Percentiles rank a stretch among this genome's conserved stretches.
phyloP scores from a whole-genome alignment of 805 yeast species.

The Starmerella apicola region DNA sequence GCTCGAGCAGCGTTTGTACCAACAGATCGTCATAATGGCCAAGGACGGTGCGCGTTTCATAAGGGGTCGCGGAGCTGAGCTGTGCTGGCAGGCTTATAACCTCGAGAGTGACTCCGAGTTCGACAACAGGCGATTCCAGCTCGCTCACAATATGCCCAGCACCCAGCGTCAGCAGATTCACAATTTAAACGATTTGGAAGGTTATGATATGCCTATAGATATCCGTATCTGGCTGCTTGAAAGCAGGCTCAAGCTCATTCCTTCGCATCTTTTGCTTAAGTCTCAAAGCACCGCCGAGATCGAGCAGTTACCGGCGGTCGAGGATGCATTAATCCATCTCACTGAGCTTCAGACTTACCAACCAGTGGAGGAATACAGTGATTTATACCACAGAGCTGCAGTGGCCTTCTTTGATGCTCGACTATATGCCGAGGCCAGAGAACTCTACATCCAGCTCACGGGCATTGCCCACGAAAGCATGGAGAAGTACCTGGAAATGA shows the following conservation, averaged over 20 bases:
- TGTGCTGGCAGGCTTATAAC: conserved; percentile 47
- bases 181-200: conserved; percentile 4
- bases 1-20: conserved; percentile 31
- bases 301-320: conserved; percentile 31
- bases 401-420: conserved; percentile 56
- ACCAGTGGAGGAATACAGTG: conserved; percentile 46
- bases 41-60: conserved; percentile 75
- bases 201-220: conserved; percentile 62
- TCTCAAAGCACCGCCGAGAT: conserved; percentile 7
- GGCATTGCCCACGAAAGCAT: conserved; percentile 25
- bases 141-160: conserved; percentile 1
- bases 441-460: conserved; percentile 47
- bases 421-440: conserved; percentile 61
- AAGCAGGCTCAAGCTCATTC: conserved; percentile 48
- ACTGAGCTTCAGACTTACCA: conserved; percentile 43
- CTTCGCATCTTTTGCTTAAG: conserved; percentile 14
- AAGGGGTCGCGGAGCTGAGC: conserved; percentile 43
- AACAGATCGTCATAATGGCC: conserved; percentile 38
- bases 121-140: conserved; percentile 47
- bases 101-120: conserved; percentile 61
- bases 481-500: conserved; percentile 28
- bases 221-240: conserved; percentile 71
- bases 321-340: conserved; percentile 67
- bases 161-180: conserved; percentile 2
- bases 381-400: conserved; percentile 68